A percentile compares a stretch with the other conserved stretches of the same genome.
These are phyloP conservation scores for Talaromyces sp. DNA, from an alignment of 2,329 filamentous ascomycete species.

Conservation along the genomic window DNA sequence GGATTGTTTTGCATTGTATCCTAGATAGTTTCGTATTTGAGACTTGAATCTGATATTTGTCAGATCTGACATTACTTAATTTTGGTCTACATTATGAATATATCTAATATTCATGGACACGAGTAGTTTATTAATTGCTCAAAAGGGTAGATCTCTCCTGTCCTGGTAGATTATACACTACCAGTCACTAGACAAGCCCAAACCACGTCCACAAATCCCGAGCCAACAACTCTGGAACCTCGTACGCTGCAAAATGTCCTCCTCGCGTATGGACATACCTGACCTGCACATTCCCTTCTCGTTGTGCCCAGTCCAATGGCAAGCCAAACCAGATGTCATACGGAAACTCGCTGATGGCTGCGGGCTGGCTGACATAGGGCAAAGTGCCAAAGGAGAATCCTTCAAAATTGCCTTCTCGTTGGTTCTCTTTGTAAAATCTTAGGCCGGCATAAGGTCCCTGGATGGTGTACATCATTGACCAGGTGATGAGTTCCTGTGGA, in stretches of 20 bases:
- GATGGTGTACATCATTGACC: background rate
- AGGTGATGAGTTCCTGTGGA: background rate
- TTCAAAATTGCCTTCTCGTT: background rate
- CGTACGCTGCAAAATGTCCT: background rate
- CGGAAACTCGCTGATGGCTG: background rate
- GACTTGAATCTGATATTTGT: background rate
- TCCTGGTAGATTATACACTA: no score
- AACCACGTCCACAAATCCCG: background rate
- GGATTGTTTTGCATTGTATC: background rate
- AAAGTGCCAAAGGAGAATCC: background rate
- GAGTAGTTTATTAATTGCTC: no score
- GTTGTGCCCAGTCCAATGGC: background rate
- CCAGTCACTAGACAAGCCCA: background rate
- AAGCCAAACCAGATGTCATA: background rate
- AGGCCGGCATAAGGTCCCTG: background rate
- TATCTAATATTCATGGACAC: no score
- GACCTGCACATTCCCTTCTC: background rate
- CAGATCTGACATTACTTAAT: background rate
- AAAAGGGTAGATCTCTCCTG: no score
- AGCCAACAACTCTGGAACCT: background rate
- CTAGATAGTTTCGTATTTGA: background rate
- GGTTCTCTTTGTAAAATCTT: background rate
- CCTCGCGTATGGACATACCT: background rate
- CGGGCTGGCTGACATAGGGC: background rate
- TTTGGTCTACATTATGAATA: background rate